Percentiles rank a stretch among this genome's conserved stretches.
Conservation (phyloP, 2,329 filamentous ascomycete genomes). For the Cordyceps cateniannulata region DNA sequence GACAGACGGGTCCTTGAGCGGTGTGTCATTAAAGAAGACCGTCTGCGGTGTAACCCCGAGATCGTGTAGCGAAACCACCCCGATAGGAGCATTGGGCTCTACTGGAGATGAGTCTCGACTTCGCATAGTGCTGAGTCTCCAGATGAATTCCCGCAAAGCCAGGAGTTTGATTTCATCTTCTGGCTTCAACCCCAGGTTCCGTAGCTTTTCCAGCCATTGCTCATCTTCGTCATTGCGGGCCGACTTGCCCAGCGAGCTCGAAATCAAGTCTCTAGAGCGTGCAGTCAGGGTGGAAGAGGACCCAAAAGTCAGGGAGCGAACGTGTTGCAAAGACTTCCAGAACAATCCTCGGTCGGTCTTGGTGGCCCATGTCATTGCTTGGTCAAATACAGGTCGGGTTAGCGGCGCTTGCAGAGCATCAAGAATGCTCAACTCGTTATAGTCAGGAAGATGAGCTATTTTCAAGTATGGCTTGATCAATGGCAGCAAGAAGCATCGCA, state of each 20-base stretch:
- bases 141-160: constrained; percentile 83
- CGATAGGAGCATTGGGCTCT: constrained; percentile 27
- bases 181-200: constrained; percentile 70
- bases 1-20: constrained; percentile 38
- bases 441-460: constrained; percentile 55
- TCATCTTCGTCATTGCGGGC: constrained; percentile 88
- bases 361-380: constrained; percentile 77
- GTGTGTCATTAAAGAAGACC: constrained; percentile 81
- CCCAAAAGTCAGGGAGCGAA: constrained; percentile 58
- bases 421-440: constrained; percentile 68
- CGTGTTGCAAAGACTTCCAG: constrained; percentile 71
- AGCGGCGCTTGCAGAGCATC: constrained; percentile 80
- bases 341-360: constrained; percentile 78
- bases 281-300: constrained; percentile 46
- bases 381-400: constrained; percentile 72
- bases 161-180: constrained; percentile 91
- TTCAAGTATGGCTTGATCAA: constrained; percentile 78
- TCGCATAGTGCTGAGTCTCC: constrained; percentile 71
- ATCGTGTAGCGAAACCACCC: constrained; percentile 64
- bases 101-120: constrained; percentile 41
- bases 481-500: constrained; percentile 75
- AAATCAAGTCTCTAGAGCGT: constrained; percentile 49
- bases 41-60: constrained; percentile 78
- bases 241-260: constrained; percentile 54
- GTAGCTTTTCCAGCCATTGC: constrained; percentile 78